Conservation (phyloP, 805 yeast genomes). For the Nakazawaea holstii region DNA sequence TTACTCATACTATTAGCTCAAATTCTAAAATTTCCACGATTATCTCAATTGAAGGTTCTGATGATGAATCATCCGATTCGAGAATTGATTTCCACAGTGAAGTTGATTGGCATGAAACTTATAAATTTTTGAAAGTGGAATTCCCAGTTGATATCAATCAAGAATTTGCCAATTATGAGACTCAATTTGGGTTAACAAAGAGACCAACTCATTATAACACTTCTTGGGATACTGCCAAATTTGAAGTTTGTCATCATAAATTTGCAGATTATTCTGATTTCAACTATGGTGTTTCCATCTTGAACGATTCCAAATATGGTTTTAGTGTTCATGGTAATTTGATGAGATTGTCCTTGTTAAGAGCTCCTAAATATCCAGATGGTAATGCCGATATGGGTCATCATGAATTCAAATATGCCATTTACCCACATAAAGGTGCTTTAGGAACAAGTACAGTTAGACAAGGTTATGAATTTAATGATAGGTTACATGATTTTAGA, state of each 20-base stretch:
- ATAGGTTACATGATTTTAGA: conserved; percentile 22
- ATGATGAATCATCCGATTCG: conserved; percentile 27
- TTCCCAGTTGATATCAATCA: conserved; percentile 82
- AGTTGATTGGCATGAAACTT: conserved; percentile 84
- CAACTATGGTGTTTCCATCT: conserved; percentile 78
- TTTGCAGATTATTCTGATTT: conserved; percentile 88
- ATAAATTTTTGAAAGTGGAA: conserved; percentile 88
- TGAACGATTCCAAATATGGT: conserved; percentile 88
- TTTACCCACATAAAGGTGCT: conserved; percentile 75
- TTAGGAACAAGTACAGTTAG: conserved; percentile 61
- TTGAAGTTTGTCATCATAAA: conserved; percentile 92
- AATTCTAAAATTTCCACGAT: conserved; percentile 57
- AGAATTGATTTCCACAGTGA: conserved; percentile 47
- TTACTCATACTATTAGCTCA: conserved; percentile 54
- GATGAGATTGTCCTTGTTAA: conserved; percentile 78
- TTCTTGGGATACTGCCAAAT: conserved; percentile 93
- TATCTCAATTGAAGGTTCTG: conserved; percentile 61
- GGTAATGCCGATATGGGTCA: conserved; percentile 90
- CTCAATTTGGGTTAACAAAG: conserved; percentile 87
- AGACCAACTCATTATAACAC: conserved; percentile 96
- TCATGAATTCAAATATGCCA: conserved; percentile 78
- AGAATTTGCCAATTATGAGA: conserved; percentile 82
- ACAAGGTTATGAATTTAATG: conserved; percentile 78
- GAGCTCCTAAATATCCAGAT: conserved; percentile 95
- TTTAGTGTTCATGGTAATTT: conserved; percentile 90